Percentiles rank a stretch among this genome's conserved stretches.
Conservation (phyloP, 2,329 filamentous ascomycete species). For the Colletotrichum ledebouriae region DNA sequence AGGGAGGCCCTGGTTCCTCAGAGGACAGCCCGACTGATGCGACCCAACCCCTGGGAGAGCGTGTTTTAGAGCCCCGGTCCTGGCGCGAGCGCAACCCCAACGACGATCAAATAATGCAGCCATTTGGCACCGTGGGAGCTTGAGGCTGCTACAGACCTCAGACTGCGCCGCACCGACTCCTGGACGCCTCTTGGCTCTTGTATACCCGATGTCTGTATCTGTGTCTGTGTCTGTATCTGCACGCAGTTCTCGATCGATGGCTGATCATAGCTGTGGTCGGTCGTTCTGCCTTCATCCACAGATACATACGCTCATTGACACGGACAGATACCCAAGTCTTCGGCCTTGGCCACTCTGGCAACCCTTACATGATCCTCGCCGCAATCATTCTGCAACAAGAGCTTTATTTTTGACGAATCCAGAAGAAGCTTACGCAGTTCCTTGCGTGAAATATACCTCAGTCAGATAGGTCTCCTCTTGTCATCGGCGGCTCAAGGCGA, state of each 20-base stretch:
- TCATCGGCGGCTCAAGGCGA: background rate
- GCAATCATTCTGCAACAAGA: too few relatives aligned
- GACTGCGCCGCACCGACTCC: slow-evolving; percentile 24
- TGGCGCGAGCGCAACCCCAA: slow-evolving; percentile 9
- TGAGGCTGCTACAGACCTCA: slow-evolving; percentile 40
- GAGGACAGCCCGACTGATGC: too few relatives aligned
- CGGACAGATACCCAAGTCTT: too few relatives aligned
- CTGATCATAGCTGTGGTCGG: too few relatives aligned
- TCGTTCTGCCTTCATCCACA: too few relatives aligned
- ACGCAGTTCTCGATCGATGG: too few relatives aligned
- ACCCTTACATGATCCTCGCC: too few relatives aligned
- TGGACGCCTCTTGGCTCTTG: slow-evolving; percentile 2
- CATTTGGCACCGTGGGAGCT: slow-evolving; percentile 2
- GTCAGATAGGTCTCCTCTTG: background rate
- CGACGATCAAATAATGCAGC: slow-evolving; percentile 38
- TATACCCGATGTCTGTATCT: too few relatives aligned
- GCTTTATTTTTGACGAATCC: background rate
- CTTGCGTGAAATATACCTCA: background rate
- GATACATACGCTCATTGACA: too few relatives aligned
- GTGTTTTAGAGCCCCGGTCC: slow-evolving; percentile 13
- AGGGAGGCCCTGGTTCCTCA: background rate
- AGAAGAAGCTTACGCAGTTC: background rate
- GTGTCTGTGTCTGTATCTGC: too few relatives aligned
- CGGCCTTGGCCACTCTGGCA: too few relatives aligned
- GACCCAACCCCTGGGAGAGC: background rate